Evolutionary conservation across 2,329 filamentous ascomycete species (phyloP), one percentile per base, ranked within the genome.

Genomic region (Botrytis byssoidea): DNA sequence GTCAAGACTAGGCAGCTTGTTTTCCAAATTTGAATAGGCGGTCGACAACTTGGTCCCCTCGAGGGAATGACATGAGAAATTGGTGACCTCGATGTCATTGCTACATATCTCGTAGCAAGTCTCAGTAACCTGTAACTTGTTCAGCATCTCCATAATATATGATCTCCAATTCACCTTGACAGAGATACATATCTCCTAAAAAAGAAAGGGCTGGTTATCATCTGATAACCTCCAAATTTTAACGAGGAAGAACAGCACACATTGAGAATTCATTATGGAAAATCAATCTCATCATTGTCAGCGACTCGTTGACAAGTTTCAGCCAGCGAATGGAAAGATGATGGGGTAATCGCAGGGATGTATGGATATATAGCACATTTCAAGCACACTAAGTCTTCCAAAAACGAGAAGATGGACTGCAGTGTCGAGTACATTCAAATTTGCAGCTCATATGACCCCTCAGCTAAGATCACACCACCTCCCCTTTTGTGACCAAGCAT

Each of bases 221-320:
- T 25, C 57, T 60, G 22, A 25, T 37, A 5, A 16, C 25, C 12
- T 60, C 12, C 57, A 6, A 14, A 4, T n/a, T 37, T 10, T 37
- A 0, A 7, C 1, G 10, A 3, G 3, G 0, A 37, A n/a, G 4
- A 14, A n/a, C 22, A 37, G 14, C 22, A 25, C 5, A 8, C 14
- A n/a, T 61, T 14, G 35, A n/a, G 22, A 40, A 37, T 2, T 4
- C 1, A 3, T 25, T 0, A n/a, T 9, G 1, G 1, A 7, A 16
- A 4, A n/a, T 16, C 22, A n/a, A 4, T 4, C 9, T 35, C 5
- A 32, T 3, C 2, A 16, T 29, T 3, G 16, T 12, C 57, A 32
- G 0, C 4, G 35, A 40, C 12, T n/a, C 22, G 3, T n/a, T 2
- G 1, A n/a, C 18, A 61, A 18, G 3, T 9, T 14, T n/a, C 12